A percentile compares a stretch with the other conserved stretches of the same genome.
Evolutionary conservation across 2,329 filamentous ascomycete species (phyloP).

Genomic region (Aspergillus clavatus): DNA sequence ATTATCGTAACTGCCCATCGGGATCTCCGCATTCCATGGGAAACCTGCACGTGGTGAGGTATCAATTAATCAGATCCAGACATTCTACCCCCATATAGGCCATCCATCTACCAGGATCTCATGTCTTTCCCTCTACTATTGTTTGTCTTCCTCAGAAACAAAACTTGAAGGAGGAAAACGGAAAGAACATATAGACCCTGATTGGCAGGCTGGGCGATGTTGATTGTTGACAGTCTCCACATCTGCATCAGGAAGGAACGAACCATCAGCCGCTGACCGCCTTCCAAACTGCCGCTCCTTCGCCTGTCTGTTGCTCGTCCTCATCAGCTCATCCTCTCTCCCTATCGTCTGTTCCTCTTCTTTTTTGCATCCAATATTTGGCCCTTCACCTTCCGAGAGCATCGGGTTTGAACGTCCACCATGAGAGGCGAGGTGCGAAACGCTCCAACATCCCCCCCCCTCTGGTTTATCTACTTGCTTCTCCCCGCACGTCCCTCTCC

Average conservation of each 20-base stretch:
- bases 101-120: too few relatives aligned
- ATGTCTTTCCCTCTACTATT: background rate
- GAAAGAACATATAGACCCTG: background rate
- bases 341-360: constrained; percentile 1
- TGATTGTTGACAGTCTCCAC: constrained; percentile 5
- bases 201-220: constrained; percentile 7
- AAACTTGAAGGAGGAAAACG: too few relatives aligned
- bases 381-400: background rate
- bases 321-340: constrained; percentile 3
- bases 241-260: constrained; percentile 9
- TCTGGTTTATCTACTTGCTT: constrained; percentile 18
- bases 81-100: too few relatives aligned
- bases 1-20: too few relatives aligned
- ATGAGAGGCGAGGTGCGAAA: constrained; percentile 37
- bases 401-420: constrained; percentile 11
- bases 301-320: constrained; percentile 1
- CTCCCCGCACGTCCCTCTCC: constrained; percentile 11
- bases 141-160: too few relatives aligned
- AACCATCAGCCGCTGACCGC: constrained; percentile 2
- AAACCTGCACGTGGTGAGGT: background rate
- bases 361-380: background rate
- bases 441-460: constrained; percentile 1
- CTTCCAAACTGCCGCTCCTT: constrained; percentile 2
- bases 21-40: background rate
- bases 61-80: background rate